Conservation (phyloP, 1,284 basidiomycete genomes). For the Coniophora puteana region DNA sequence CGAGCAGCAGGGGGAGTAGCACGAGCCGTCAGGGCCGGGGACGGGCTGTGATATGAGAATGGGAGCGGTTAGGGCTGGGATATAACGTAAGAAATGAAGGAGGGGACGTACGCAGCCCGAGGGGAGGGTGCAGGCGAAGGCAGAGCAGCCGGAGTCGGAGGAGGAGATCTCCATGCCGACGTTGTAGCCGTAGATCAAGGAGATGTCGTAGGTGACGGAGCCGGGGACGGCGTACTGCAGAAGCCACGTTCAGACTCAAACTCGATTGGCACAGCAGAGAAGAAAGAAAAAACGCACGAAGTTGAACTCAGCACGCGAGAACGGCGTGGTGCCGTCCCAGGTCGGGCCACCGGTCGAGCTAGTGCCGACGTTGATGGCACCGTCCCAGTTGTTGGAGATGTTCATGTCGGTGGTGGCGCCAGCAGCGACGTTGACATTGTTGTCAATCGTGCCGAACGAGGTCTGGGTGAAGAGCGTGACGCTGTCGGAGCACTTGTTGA, state of each 20-base stretch:
- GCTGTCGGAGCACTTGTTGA: constrained; percentile 22
- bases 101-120: constrained; percentile 11
- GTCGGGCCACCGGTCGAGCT: constrained; percentile 30
- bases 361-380: constrained; percentile 28
- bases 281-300: constrained; percentile 8
- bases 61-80: too few species aligned
- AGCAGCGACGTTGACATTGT: constrained; percentile 21
- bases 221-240: constrained; percentile 25
- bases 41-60: constrained; percentile 27
- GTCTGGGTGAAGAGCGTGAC: constrained; percentile 28
- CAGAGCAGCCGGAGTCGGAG: constrained; percentile 15
- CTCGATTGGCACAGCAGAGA: background rate
- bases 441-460: constrained; percentile 24
- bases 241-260: background rate
- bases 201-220: constrained; percentile 32
- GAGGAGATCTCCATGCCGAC: constrained; percentile 34
- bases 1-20: constrained; percentile 27
- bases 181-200: constrained; percentile 34
- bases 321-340: constrained; percentile 28
- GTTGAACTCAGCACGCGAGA: constrained; percentile 30
- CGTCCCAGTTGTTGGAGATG: constrained; percentile 29
- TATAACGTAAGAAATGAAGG: too few species aligned
- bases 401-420: constrained; percentile 24
- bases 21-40: constrained; percentile 19
- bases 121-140: too few species aligned